Base-by-base conservation (phyloP, 805 yeast species). In the Tetrapisispora fleetii region DNA sequence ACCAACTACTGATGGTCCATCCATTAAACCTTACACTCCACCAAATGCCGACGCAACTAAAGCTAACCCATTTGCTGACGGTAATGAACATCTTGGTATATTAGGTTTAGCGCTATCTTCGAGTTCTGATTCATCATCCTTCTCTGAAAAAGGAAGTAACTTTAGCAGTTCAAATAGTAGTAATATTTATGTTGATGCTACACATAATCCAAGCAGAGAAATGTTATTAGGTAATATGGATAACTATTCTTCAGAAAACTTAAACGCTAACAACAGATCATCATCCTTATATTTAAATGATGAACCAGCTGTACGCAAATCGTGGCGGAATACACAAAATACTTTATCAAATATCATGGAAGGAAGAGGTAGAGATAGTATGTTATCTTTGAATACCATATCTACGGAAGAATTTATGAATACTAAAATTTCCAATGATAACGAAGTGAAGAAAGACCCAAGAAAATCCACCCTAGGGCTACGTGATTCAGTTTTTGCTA, bases 321-420 rank as follows among this genome's bases (percentile, higher is more conserved):
- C 83, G 5, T 83, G 90, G 90, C 71, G 89, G 58, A 67, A 67
- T 40, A 69, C 54, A 57, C 49, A 52, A 16, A 45, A 42, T 18
- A 37, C 38, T 21, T 21, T 27, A 18, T 27, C 17, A 11, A 24
- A 43, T 18, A 35, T 33, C 35, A 18, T 19, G 17, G 44, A 41
- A 41, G 10, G 18, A 30, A 35, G 33, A 4, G 37, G 43, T 1
- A 77, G 91, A 62, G 80, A 77, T 35, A 83, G 95, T 10, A 72
- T 79, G 48, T 77, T 76, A 37, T 85, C 96, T 0, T 58, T 84
- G 49, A 89, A 88, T 27, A 88, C 96, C 0, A 90, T 90, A 33
- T 81, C 90, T 32, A 87, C 96, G 1, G 86, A 83, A 45, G 91
- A 87, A 61, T 74, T 89, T 43, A 75, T 88, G 59, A 83, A 86